phyloP scores from a whole-genome alignment of 176 grass and related monocot genomes.

The Triticum dicoccoides region DNA sequence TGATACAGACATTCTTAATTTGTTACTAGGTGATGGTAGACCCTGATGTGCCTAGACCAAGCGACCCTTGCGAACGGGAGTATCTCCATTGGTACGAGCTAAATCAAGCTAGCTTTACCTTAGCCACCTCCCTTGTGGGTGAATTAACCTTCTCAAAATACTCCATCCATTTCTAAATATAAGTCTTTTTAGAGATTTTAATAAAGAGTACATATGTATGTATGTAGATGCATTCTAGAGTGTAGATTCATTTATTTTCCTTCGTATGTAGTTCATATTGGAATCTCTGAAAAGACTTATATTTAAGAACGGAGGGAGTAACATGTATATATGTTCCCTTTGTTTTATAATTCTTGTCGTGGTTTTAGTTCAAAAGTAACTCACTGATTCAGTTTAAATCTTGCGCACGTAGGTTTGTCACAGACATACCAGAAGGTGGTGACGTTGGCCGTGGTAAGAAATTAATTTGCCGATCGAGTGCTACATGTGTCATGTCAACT shows the following conservation, averaged over 20 bases:
- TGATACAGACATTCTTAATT: not conserved
- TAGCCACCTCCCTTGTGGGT: not conserved
- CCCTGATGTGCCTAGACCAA: constrained; percentile 79
- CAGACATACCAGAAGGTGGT: constrained; percentile 71
- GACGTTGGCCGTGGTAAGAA: constrained; percentile 51
- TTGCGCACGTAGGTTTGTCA: constrained; percentile 57
- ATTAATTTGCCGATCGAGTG: not conserved
- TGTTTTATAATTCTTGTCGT: not conserved
- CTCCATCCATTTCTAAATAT: too few species aligned
- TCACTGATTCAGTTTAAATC: not conserved
- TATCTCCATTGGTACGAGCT: constrained; percentile 82
- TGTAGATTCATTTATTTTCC: too few species aligned
- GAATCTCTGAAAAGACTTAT: too few species aligned
- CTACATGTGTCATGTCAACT: too few species aligned
- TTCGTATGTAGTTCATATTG: too few species aligned
- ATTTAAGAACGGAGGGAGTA: too few species aligned
- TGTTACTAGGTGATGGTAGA: constrained; percentile 69
- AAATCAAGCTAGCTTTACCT: too few species aligned
- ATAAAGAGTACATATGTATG: too few species aligned
- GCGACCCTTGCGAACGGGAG: constrained; percentile 63
- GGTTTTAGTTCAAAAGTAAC: not conserved
- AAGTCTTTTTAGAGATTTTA: too few species aligned
- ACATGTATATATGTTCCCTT: too few species aligned
- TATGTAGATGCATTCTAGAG: too few species aligned
- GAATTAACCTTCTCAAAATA: not conserved